Evolutionary conservation across 192 early-diverging fungal genomes (phyloP), one percentile per base, ranked within the genome.

Genomic region (Rhizophagus clarus): DNA sequence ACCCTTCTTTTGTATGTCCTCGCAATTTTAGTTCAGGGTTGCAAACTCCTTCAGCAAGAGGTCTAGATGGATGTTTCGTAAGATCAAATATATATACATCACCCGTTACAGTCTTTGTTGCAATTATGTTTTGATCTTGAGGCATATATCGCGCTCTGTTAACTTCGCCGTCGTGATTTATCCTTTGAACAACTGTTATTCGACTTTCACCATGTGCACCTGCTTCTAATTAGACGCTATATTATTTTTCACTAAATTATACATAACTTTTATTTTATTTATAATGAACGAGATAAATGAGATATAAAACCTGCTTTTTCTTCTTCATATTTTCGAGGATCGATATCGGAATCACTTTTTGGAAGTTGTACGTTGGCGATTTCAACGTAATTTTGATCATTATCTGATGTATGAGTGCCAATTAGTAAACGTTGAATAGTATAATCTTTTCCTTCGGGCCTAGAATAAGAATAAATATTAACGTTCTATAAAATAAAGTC

Each of bases 121-220:
- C 98, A 81, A 99, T 97, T 62, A 99, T 94, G 81, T 98, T 93
- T 11, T 95, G 94, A 81, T 99, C 96, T 81, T 94, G 91, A 60
- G 95, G 95, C 94, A 98, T 97, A 83, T 99, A 99, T 61, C 98
- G 91, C n/a, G 96, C 97, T 74, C 97, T 85, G 87, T 99, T 99
- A 70, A 98, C 95, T 86, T 99, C 98, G 72, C 96, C 96, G 56
- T 98, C 96, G 77, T 99, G 98, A 79, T 93, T 92, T 84, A 99
- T 99, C 40, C 92, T 93, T 87, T 99, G 98, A 61, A 91, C 95
- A 75, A 98, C 83, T 37, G 81, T 84, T 73, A 86, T 95, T 82
- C 94, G 93, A 87, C 91, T 94, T 64, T 77, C 92, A 73, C 94
- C 93, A 80, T 94, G 95, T 10, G 92, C 93, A 42, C 95, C 95